Conservation (phyloP, 1,284 basidiomycete genomes). For the Cryptococcus neoformans region DNA sequence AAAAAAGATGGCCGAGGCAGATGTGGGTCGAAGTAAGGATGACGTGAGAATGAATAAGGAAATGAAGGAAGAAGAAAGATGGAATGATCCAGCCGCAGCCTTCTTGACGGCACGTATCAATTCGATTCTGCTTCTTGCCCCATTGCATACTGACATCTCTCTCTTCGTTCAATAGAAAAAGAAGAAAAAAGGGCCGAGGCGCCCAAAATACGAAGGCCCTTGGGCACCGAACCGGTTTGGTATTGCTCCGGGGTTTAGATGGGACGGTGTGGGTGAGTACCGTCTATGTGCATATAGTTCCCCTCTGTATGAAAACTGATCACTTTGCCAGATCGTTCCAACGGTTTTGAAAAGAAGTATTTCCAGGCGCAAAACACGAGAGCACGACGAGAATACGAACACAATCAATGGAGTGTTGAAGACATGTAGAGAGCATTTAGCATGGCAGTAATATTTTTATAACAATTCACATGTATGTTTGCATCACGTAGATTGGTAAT, state of each 20-base stretch:
- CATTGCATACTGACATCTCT: neutral
- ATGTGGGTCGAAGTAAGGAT: slow-evolving; percentile 67
- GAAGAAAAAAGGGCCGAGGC: slow-evolving; percentile 65
- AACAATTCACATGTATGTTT: no score
- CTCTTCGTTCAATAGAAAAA: slow-evolving; percentile 63
- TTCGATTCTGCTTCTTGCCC: neutral
- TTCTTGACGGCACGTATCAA: slow-evolving; percentile 73
- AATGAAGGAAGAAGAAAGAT: slow-evolving; percentile 70
- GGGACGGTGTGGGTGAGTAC: slow-evolving; percentile 88
- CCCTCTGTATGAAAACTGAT: neutral
- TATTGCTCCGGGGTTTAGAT: slow-evolving; percentile 91
- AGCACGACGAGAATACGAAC: slow-evolving; percentile 65
- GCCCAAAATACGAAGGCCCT: slow-evolving; percentile 82
- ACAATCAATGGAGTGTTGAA: slow-evolving; percentile 79
- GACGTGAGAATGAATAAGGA: slow-evolving; percentile 83
- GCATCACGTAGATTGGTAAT: no score
- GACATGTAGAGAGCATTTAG: slow-evolving; percentile 63
- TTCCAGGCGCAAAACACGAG: slow-evolving; percentile 77
- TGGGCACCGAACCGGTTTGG: slow-evolving; percentile 93
- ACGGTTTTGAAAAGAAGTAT: slow-evolving; percentile 89
- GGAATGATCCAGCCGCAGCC: slow-evolving; percentile 93
- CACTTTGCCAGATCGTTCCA: slow-evolving; percentile 69
- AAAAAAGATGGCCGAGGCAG: slow-evolving; percentile 62
- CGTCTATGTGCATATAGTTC: neutral
- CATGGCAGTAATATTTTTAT: no score